Evolutionary conservation across 2,329 filamentous ascomycete genomes (phyloP).

Genomic region (Elsinoe arachidis): DNA sequence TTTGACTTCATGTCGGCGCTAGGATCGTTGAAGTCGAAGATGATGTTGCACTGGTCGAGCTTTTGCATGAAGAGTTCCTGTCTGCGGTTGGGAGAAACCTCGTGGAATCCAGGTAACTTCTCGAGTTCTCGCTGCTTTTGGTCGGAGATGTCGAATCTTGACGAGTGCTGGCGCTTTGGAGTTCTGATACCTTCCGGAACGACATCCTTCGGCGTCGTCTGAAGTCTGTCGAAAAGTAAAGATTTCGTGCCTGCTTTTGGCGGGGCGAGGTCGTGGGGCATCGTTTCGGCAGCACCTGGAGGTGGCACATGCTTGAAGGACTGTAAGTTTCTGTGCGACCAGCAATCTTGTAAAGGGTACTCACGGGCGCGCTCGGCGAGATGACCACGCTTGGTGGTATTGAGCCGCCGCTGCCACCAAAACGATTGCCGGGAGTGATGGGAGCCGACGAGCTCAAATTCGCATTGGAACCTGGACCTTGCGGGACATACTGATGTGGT

Average conservation of each 20-base stretch:
- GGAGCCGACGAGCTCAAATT: not conserved
- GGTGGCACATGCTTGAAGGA: slow-evolving; percentile 70
- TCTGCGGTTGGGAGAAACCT: slow-evolving; percentile 86
- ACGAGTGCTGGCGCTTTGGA: slow-evolving; percentile 93
- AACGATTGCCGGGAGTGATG: slow-evolving; percentile 20
- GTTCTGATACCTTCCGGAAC: slow-evolving; percentile 91
- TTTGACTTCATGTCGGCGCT: slow-evolving; percentile 99
- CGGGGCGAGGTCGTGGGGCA: slow-evolving; percentile 93
- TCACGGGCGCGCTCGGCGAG: slow-evolving; percentile 85
- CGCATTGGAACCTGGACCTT: not conserved
- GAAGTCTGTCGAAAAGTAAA: slow-evolving; percentile 75
- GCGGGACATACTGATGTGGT: slow-evolving; percentile 10
- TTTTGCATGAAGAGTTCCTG: slow-evolving; percentile 99
- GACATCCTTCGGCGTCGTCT: slow-evolving; percentile 82
- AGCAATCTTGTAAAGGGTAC: slow-evolving; percentile 28
- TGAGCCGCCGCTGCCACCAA: slow-evolving; percentile 13
- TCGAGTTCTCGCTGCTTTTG: slow-evolving; percentile 83
- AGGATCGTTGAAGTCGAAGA: slow-evolving; percentile 98
- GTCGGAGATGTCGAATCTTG: slow-evolving; percentile 93
- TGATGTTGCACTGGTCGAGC: slow-evolving; percentile 99
- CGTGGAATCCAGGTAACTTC: slow-evolving; percentile 95
- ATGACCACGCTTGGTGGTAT: slow-evolving; percentile 73
- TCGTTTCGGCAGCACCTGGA: slow-evolving; percentile 88
- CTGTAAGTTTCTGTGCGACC: slow-evolving; percentile 17
- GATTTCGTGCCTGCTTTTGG: slow-evolving; percentile 89